Evolutionary conservation across 2,329 filamentous ascomycete genomes (phyloP).

Genomic region (Pyrenochaeta sp.): DNA sequence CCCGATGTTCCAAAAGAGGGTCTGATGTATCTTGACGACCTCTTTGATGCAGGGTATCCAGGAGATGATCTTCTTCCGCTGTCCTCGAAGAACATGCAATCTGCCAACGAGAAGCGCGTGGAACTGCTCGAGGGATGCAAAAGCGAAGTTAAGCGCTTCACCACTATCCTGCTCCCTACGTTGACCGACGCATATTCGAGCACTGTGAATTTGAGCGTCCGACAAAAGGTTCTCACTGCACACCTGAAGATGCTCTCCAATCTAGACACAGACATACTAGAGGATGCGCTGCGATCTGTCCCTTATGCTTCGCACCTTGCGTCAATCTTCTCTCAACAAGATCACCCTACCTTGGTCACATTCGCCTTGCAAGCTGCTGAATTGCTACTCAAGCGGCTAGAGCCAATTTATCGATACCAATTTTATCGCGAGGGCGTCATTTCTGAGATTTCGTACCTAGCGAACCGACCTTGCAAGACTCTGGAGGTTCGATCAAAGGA

Average conservation of each 20-base stretch:
- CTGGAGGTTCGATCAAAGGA: constrained; percentile 40
- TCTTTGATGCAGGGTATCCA: constrained; percentile 59
- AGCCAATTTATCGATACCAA: constrained; percentile 91
- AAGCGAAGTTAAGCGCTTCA: constrained; percentile 86
- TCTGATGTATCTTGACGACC: constrained; percentile 60
- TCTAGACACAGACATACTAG: constrained; percentile 82
- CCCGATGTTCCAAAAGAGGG: constrained; percentile 73
- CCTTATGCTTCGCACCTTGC: constrained; percentile 96
- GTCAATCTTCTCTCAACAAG: constrained; percentile 93
- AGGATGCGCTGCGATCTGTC: constrained; percentile 85
- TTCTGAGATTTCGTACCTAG: constrained; percentile 84
- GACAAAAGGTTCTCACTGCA: constrained; percentile 93
- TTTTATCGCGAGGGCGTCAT: constrained; percentile 98
- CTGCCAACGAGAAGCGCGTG: constrained; percentile 81
- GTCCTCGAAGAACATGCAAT: constrained; percentile 59
- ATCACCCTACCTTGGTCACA: constrained; percentile 86
- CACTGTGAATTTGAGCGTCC: constrained; percentile 92
- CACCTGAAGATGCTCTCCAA: constrained; percentile 98
- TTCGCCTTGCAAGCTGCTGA: constrained; percentile 90
- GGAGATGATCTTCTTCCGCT: constrained; percentile 56
- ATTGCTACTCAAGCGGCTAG: constrained; percentile 82
- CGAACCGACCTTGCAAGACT: constrained; percentile 57
- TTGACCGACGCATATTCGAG: constrained; percentile 97
- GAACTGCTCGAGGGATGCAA: constrained; percentile 84
- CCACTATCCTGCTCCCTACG: constrained; percentile 91